These are phyloP conservation scores for Colletotrichum limetticola DNA, from an alignment of 2,329 filamentous ascomycete genomes.

Conservation along the genomic window DNA sequence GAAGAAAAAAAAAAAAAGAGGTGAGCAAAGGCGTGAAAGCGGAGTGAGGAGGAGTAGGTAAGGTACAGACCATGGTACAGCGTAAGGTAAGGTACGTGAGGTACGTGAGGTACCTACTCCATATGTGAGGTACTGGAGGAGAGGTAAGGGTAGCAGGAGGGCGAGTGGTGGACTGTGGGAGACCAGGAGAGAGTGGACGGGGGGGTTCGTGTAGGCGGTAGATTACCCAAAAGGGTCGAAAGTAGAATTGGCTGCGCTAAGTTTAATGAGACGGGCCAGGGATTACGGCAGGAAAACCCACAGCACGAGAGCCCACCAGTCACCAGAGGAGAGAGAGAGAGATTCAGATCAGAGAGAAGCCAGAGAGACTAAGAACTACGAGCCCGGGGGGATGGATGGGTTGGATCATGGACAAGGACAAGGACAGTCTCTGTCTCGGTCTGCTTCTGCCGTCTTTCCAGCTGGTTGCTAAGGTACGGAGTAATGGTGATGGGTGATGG, in stretches of 20 bases:
- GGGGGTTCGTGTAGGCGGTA: slow-evolving; percentile 41
- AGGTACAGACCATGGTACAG: not conserved
- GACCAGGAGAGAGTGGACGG: slow-evolving; percentile 38
- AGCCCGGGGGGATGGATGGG: slow-evolving; percentile 39
- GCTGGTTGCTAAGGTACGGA: no score
- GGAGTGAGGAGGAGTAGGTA: slow-evolving; percentile 25
- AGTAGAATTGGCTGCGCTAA: slow-evolving; percentile 52
- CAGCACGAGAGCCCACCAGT: slow-evolving; percentile 15
- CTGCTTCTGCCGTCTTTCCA: not conserved
- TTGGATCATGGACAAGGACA: not conserved
- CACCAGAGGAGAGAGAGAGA: not conserved
- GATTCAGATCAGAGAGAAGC: not conserved
- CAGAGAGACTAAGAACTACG: slow-evolving; percentile 7
- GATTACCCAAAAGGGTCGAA: slow-evolving; percentile 49
- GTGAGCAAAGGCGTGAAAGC: slow-evolving; percentile 25
- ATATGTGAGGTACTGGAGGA: slow-evolving; percentile 1
- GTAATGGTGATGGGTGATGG: not conserved
- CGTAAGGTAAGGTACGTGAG: not conserved
- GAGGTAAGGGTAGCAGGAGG: slow-evolving; percentile 26
- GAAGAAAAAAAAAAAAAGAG: slow-evolving; percentile 12
- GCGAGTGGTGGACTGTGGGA: slow-evolving; percentile 29
- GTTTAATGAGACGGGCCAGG: slow-evolving; percentile 51
- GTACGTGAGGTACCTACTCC: no score
- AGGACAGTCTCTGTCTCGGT: not conserved
- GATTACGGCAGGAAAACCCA: slow-evolving; percentile 35